Conservation (phyloP, 345 rosid species). For the Arabis hirsuta region DNA sequence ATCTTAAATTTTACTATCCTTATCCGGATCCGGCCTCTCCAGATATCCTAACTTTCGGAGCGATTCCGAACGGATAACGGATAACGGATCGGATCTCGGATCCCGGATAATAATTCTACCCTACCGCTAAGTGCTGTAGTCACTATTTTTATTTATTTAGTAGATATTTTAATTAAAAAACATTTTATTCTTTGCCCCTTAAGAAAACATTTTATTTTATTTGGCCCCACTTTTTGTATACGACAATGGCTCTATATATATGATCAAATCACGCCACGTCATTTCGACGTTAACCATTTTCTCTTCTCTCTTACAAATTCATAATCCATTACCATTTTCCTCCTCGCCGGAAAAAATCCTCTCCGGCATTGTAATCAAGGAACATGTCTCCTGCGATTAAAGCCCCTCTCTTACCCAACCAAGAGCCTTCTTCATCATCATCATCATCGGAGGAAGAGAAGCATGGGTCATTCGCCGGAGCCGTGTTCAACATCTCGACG, state of each 20-base stretch:
- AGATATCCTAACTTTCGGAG: too few relatives aligned
- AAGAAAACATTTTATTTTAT: too few relatives aligned
- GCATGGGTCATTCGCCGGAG: slow-evolving; percentile 65
- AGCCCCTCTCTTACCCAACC: slow-evolving; percentile 59
- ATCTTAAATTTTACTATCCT: too few relatives aligned
- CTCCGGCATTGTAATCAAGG: background rate
- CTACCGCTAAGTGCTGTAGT: too few relatives aligned
- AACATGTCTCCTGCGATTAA: slow-evolving; percentile 56
- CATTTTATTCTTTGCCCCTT: too few relatives aligned
- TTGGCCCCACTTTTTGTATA: background rate
- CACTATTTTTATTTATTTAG: too few relatives aligned
- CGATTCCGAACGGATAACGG: too few relatives aligned
- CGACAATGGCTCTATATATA: background rate
- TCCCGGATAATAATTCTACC: too few relatives aligned
- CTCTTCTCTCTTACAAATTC: background rate
- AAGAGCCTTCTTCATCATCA: slow-evolving; percentile 28
- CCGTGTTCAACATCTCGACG: slow-evolving; percentile 87
- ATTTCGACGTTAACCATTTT: background rate
- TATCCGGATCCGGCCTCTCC: too few relatives aligned
- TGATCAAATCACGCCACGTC: slow-evolving; percentile 19
- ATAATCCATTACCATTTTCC: background rate
- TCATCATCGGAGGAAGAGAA: slow-evolving; percentile 20
- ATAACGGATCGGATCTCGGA: too few relatives aligned
- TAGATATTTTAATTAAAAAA: too few relatives aligned
- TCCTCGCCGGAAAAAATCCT: slow-evolving; percentile 10